Evolutionary conservation across 2,329 filamentous ascomycete genomes (phyloP).

Genomic region (Ophiostoma piceae): DNA sequence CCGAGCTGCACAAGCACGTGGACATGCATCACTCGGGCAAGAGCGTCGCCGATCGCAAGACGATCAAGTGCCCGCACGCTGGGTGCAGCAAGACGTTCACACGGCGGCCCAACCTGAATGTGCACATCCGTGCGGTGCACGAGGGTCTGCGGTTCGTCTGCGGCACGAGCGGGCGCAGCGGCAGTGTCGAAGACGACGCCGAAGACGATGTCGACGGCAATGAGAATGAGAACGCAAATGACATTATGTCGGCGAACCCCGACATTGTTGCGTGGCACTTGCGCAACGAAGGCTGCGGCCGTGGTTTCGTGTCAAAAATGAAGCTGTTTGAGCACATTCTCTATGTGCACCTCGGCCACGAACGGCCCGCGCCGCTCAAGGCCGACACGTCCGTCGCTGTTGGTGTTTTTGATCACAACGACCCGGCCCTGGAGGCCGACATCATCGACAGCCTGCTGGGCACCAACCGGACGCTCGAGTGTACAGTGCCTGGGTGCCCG

Average conservation of each 20-base stretch:
- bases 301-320: conserved; percentile 69
- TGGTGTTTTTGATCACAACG: background rate
- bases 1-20: conserved; percentile 68
- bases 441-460: conserved; percentile 34
- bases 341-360: conserved; percentile 67
- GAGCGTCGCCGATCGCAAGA: conserved; percentile 58
- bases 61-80: conserved; percentile 58
- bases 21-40: conserved; percentile 68
- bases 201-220: background rate
- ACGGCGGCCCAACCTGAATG: conserved; percentile 73
- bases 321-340: conserved; percentile 80
- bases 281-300: conserved; percentile 62
- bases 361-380: conserved; percentile 37
- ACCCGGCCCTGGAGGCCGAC: conserved; percentile 20
- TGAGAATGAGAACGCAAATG: background rate
- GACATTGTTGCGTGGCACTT: conserved; percentile 58
- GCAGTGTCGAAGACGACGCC: background rate
- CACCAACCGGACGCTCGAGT: conserved; percentile 42
- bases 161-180: conserved; percentile 39
- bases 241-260: conserved; percentile 41
- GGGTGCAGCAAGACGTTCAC: conserved; percentile 75
- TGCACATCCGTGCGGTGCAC: conserved; percentile 73
- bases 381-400: conserved; percentile 9
- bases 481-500: conserved; percentile 40
- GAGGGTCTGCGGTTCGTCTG: conserved; percentile 75